Conservation (phyloP, 345 rosid genomes). For the Syzygium aromaticum region DNA sequence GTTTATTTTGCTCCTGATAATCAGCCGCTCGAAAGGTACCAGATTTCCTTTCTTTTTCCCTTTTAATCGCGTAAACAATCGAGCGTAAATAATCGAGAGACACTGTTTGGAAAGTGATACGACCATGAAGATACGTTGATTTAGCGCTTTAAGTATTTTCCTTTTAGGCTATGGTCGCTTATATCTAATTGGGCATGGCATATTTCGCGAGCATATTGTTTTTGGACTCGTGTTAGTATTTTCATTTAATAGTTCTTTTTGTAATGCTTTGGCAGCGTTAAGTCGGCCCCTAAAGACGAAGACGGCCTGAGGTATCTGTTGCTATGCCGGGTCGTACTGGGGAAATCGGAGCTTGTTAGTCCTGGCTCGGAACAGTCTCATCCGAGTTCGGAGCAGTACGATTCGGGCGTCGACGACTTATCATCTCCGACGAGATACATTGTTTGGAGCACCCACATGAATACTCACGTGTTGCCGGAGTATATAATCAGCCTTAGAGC, state of each 20-base stretch:
- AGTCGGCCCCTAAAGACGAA: slow-evolving; percentile 28
- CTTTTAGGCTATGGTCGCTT: neutral
- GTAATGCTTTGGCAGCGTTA: neutral
- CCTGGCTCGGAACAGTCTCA: slow-evolving; percentile 44
- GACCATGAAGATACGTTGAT: neutral
- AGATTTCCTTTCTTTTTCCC: neutral
- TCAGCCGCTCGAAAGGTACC: slow-evolving; percentile 61
- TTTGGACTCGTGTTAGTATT: neutral
- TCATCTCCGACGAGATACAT: slow-evolving; percentile 5
- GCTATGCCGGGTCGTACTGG: slow-evolving; percentile 48
- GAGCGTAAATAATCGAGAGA: neutral
- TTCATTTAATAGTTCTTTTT: neutral
- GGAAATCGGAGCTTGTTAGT: slow-evolving; percentile 55
- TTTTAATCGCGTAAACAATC: neutral
- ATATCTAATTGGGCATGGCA: neutral
- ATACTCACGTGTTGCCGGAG: slow-evolving; percentile 13
- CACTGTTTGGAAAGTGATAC: neutral
- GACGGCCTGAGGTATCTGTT: slow-evolving; percentile 64
- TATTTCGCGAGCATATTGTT: neutral
- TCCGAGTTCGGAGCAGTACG: slow-evolving; percentile 5
- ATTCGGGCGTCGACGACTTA: slow-evolving; percentile 14
- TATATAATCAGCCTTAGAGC: slow-evolving; percentile 9
- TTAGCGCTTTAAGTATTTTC: neutral
- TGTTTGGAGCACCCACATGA: slow-evolving; percentile 15
- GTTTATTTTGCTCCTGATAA: slow-evolving; percentile 55